These are phyloP conservation scores for Paulownia fortunei DNA, from an alignment of 257 asterid species.

Conservation along the genomic window DNA sequence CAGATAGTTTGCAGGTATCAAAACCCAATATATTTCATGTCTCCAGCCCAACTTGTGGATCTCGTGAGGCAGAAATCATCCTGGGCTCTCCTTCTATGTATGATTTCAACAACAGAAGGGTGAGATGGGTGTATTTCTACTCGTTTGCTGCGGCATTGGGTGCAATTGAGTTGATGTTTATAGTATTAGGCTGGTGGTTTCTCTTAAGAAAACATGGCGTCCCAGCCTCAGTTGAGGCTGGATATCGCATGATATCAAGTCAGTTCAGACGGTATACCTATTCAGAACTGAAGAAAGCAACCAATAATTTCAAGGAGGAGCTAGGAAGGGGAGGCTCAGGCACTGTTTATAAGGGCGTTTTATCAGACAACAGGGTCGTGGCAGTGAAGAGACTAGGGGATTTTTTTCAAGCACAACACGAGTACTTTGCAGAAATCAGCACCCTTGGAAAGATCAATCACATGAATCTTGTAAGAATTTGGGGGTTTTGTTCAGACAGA, in stretches of 20 bases:
- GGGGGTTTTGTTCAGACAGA: conserved; percentile 55
- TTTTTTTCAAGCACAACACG: conserved; percentile 41
- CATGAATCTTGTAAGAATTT: conserved; percentile 57
- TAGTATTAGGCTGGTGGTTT: conserved; percentile 56
- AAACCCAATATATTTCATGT: conserved; percentile 35
- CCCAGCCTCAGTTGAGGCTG: conserved; percentile 56
- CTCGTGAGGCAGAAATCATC: neutral
- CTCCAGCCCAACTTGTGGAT: conserved; percentile 29
- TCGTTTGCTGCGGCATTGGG: conserved; percentile 45
- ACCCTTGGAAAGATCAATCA: conserved; percentile 59
- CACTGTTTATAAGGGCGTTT: conserved; percentile 49
- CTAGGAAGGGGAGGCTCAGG: no score
- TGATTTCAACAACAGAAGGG: conserved; percentile 34
- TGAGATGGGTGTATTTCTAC: conserved; percentile 46
- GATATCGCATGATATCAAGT: conserved; percentile 49
- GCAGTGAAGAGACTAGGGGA: conserved; percentile 59
- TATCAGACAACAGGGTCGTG: conserved; percentile 47
- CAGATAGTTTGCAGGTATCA: conserved; percentile 37
- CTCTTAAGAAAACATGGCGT: conserved; percentile 43
- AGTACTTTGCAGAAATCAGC: no score
- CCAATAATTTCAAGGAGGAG: no score
- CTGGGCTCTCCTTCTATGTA: conserved; percentile 47
- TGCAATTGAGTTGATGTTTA: conserved; percentile 37
- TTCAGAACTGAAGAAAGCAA: no score
- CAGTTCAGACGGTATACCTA: conserved; percentile 45